These are phyloP conservation scores for Citrus sp. DNA, from an alignment of 345 rosid genomes.

Conservation along the genomic window DNA sequence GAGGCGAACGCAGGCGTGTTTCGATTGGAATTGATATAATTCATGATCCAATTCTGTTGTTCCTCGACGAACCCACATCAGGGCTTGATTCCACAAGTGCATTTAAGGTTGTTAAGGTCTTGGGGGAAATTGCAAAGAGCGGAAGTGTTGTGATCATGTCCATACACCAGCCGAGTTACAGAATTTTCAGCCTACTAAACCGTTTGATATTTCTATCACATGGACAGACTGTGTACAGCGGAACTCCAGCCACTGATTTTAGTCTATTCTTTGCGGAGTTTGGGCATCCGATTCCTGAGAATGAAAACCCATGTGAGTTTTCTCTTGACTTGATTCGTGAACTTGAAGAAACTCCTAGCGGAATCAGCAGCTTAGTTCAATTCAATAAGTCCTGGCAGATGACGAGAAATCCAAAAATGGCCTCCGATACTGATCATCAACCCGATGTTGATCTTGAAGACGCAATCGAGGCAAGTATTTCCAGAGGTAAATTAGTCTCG, in stretches of 20 bases:
- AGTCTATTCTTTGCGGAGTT: constrained; percentile 19
- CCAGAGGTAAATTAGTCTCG: constrained; percentile 7
- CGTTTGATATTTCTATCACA: constrained; percentile 27
- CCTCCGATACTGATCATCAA: no score
- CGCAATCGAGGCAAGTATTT: constrained; percentile 8
- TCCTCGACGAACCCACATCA: constrained; percentile 38
- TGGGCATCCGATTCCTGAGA: constrained; percentile 29
- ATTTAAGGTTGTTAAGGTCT: constrained; percentile 37
- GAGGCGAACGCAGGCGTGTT: constrained; percentile 45
- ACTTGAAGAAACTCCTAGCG: constrained; percentile 20
- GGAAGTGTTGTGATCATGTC: constrained; percentile 42
- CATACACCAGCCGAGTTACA: constrained; percentile 36
- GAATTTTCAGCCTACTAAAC: constrained; percentile 30
- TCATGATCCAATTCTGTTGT: constrained; percentile 29
- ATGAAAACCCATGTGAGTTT: constrained; percentile 23
- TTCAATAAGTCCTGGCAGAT: background rate
- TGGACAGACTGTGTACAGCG: constrained; percentile 27
- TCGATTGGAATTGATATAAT: constrained; percentile 32
- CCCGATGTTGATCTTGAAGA: background rate
- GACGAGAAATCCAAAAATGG: background rate
- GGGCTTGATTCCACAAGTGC: constrained; percentile 46
- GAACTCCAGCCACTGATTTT: constrained; percentile 13
- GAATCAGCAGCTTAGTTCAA: background rate
- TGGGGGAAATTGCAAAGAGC: constrained; percentile 32
- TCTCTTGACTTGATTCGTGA: constrained; percentile 32